A percentile compares a stretch with the other conserved stretches of the same genome.
Conservation (phyloP, 2,329 filamentous ascomycete genomes). For the Endoconidiophora laricicola region DNA sequence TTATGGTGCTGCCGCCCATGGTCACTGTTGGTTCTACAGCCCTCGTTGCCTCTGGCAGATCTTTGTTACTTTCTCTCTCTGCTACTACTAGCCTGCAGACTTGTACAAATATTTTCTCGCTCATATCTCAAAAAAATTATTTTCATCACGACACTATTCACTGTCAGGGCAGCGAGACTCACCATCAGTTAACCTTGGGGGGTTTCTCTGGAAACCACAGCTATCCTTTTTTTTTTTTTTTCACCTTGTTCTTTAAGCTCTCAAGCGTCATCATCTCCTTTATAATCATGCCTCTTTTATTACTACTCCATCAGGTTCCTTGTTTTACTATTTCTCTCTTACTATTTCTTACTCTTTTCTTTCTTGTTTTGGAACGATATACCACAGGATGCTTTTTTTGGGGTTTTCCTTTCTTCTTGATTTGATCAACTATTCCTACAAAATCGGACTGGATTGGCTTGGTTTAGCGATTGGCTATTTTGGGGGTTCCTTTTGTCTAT, state of each 20-base stretch:
- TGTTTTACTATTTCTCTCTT: neutral
- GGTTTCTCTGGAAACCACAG: neutral
- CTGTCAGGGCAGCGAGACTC: neutral
- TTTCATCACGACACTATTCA: neutral
- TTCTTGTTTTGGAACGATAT: slow-evolving; percentile 7
- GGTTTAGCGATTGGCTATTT: slow-evolving; percentile 6
- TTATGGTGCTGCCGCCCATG: neutral
- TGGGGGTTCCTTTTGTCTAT: slow-evolving; percentile 1
- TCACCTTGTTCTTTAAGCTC: slow-evolving; percentile 1
- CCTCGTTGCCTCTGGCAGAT: neutral
- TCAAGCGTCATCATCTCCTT: slow-evolving; percentile 2
- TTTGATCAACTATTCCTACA: slow-evolving; percentile 7
- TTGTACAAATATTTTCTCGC: neutral
- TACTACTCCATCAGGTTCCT: neutral
- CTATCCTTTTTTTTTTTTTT: neutral
- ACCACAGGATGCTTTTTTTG: slow-evolving; percentile 3
- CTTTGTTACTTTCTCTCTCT: neutral
- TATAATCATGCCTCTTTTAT: neutral
- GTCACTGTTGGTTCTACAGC: neutral
- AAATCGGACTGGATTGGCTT: slow-evolving; percentile 7
- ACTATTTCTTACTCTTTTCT: slow-evolving; percentile 5
- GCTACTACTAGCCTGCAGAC: neutral
- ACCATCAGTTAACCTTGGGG: neutral
- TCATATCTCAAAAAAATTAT: neutral
- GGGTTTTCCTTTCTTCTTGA: slow-evolving; percentile 9